These are phyloP conservation scores for Brettanomyces naardenensis DNA, from an alignment of 805 yeast genomes.

Conservation along the genomic window DNA sequence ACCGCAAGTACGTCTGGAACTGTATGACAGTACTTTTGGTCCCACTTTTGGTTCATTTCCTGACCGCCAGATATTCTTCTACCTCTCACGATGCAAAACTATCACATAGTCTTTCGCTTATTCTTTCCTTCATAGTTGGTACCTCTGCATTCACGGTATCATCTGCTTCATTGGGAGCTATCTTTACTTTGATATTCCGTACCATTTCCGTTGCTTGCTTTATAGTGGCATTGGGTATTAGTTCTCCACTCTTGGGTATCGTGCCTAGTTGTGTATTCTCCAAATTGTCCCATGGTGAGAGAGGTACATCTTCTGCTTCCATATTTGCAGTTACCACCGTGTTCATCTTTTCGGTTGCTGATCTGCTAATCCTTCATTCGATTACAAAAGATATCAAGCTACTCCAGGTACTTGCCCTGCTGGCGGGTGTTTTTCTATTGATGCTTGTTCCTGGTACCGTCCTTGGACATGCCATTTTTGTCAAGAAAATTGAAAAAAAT, in stretches of 20 bases:
- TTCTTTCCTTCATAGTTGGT: no score
- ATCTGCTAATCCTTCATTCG: background rate
- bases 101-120: no score
- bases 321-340: background rate
- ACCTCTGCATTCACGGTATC: background rate
- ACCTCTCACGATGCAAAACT: no score
- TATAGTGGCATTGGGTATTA: background rate
- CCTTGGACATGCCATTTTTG: background rate
- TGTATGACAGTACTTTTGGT: background rate
- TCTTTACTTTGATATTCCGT: background rate
- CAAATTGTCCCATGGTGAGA: background rate
- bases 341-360: background rate
- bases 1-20: background rate
- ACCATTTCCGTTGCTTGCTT: background rate
- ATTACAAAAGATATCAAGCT: conserved; percentile 1
- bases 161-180: background rate
- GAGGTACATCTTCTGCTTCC: background rate
- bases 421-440: background rate
- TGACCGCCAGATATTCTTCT: background rate
- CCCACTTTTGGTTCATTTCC: background rate
- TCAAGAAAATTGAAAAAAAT: no score
- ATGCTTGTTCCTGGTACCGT: conserved; percentile 1
- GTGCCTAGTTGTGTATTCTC: background rate
- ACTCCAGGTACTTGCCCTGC: background rate
- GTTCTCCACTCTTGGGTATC: conserved; percentile 3